Base-by-base conservation (phyloP, 2,329 filamentous ascomycete genomes). In the Parasarocladium wereldwijsianum region DNA sequence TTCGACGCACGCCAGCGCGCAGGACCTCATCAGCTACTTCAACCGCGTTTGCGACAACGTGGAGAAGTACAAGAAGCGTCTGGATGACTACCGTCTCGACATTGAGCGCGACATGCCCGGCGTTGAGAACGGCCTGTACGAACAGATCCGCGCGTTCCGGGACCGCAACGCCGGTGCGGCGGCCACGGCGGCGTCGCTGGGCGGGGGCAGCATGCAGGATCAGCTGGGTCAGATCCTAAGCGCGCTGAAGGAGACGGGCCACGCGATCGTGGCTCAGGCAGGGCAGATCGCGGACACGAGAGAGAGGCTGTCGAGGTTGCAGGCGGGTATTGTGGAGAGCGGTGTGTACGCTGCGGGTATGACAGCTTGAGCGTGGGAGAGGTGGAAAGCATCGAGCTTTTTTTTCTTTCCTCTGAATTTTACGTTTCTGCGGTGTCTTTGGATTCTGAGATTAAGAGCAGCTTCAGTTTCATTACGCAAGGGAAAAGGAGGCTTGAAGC, bases 91-190 rank as follows among this genome's bases (percentile, higher is more conserved):
- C 39, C 53, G 57, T n/a, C 47, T 44, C 28, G 57, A 59, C 39
- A 60, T 61, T 24, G 57, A 61, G 40, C 53, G 57, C 20, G 58
- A 61, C 40, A 60, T 61, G 58, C 58, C 58, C 3, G 55, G 57
- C 17, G 58, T 61, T 2, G 58, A 61, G 42, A 57, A 60, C 31
- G 58, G 58, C 0, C 45, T 61, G 11, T 61, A 61, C 34, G 58
- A 60, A 35, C 53, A 57, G 36, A 56, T 59, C 28, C 43, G 52
- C 15, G 40, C 44, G 9, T 37, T 57, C 11, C 45, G 52, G 6
- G 52, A 57, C 32, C 47, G 47, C 27, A 50, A 30, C 14, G 35
- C 24, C 8, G 27, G 6, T 31, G 34, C 17, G 15, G 35, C 18
- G 32, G 27, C 15, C 20, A 31, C 32, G 15, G 24, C 15, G 20